These are phyloP conservation scores for barrel medic (Medicago truncatula) DNA, from an alignment of 306 rosid species.

Conservation along the genomic window DNA sequence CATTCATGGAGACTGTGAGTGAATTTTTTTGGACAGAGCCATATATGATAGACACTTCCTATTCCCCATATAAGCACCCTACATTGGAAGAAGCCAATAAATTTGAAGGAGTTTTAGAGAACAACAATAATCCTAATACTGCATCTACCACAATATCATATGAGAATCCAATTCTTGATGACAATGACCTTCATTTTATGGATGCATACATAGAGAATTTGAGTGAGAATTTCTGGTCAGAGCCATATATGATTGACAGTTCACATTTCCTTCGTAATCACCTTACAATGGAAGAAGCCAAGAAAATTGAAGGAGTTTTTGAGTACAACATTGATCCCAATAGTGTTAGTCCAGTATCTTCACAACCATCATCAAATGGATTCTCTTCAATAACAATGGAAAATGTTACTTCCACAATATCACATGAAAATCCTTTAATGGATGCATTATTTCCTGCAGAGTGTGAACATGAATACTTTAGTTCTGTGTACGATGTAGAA, in stretches of 20 bases:
- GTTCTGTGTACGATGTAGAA: background rate
- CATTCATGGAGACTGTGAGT: background rate
- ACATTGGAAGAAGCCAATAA: too few relatives aligned
- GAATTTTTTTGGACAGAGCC: slow-evolving; percentile 39
- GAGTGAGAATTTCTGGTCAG: slow-evolving; percentile 35
- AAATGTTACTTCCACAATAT: background rate
- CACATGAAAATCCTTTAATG: background rate
- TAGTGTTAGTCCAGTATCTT: background rate
- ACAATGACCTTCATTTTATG: background rate
- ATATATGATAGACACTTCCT: slow-evolving; percentile 20
- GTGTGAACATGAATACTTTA: background rate
- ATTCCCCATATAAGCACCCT: background rate
- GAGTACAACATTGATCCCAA: background rate
- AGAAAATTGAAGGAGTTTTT: background rate
- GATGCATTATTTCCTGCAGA: background rate
- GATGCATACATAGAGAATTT: slow-evolving; percentile 3
- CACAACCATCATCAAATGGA: slow-evolving; percentile 1
- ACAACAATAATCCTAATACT: too few relatives aligned
- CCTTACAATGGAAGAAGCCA: background rate
- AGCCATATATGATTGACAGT: slow-evolving; percentile 30
- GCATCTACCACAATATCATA: too few relatives aligned
- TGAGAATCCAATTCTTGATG: background rate
- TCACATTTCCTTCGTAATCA: slow-evolving; percentile 11
- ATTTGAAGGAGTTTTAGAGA: too few relatives aligned
- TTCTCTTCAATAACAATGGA: background rate